Conservation (phyloP, 108 stramenopile genomes). For the Nannochloropsis salina region DNA sequence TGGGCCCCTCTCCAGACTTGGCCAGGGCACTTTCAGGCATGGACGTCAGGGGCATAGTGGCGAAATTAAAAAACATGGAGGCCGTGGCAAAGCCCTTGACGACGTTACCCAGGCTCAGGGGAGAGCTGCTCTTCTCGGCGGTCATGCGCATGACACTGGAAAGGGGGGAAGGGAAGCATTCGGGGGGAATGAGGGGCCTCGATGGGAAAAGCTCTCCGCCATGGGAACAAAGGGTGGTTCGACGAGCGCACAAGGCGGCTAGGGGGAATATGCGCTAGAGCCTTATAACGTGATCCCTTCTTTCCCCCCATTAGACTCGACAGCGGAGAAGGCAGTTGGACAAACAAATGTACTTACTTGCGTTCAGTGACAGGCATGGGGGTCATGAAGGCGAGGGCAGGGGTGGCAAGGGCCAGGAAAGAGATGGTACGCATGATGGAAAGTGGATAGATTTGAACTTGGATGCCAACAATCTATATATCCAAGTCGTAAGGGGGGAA, state of each 20-base stretch:
- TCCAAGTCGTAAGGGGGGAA: too few species aligned
- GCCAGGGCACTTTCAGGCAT: slow-evolving; percentile 8
- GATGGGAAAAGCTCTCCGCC: neutral
- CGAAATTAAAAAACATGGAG: slow-evolving; percentile 16
- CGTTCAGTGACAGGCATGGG: slow-evolving; percentile 19
- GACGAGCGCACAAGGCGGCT: too few species aligned
- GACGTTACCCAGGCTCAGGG: neutral
- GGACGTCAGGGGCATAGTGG: neutral
- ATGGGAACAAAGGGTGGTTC: neutral
- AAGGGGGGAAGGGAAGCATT: neutral
- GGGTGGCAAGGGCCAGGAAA: neutral
- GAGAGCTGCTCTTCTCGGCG: neutral
- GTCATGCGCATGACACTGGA: neutral
- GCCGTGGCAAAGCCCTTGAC: slow-evolving; percentile 3
- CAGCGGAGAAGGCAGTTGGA: too few species aligned
- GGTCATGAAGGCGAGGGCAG: slow-evolving; percentile 17
- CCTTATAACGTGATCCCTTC: too few species aligned
- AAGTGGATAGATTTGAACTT: too few species aligned
- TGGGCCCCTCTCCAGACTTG: neutral
- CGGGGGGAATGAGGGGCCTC: too few species aligned
- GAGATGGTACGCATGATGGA: neutral
- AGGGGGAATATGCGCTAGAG: too few species aligned
- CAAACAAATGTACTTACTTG: neutral
- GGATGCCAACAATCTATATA: too few species aligned
- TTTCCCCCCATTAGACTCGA: too few species aligned